Percentiles rank a stretch among this genome's conserved stretches.
These are phyloP conservation scores for Lipomyces yamanashiensis DNA, from an alignment of 805 yeast species.

Conservation along the genomic window DNA sequence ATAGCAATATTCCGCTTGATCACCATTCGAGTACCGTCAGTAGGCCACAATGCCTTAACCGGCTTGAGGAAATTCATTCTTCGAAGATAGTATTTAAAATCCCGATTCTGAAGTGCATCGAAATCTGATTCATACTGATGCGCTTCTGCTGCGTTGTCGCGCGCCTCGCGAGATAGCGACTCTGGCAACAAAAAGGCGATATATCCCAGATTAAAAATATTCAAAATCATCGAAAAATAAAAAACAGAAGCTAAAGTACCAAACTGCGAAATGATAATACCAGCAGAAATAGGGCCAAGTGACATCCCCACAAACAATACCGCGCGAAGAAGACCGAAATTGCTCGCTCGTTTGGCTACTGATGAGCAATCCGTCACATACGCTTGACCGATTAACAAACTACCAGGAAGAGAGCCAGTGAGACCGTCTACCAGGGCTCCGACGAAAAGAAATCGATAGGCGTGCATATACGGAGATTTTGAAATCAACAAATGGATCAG, in stretches of 20 bases:
- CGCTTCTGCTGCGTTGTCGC: slow-evolving; percentile 11
- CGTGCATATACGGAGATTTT: slow-evolving; percentile 8
- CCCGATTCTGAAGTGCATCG: background rate
- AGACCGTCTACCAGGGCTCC: slow-evolving; percentile 54
- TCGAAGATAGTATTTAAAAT: slow-evolving; percentile 6
- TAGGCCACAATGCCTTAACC: slow-evolving; percentile 35
- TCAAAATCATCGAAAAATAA: slow-evolving; percentile 13
- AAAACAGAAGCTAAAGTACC: slow-evolving; percentile 19
- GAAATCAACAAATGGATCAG: background rate
- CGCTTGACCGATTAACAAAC: slow-evolving; percentile 64
- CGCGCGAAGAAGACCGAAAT: slow-evolving; percentile 42
- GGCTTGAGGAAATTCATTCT: slow-evolving; percentile 39
- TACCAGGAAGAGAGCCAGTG: slow-evolving; percentile 65
- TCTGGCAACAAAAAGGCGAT: slow-evolving; percentile 28
- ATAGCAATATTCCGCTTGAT: slow-evolving; percentile 25
- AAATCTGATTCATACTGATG: background rate
- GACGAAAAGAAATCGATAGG: slow-evolving; percentile 47
- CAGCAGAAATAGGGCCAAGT: slow-evolving; percentile 40
- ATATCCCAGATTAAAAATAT: slow-evolving; percentile 3
- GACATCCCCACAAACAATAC: slow-evolving; percentile 41
- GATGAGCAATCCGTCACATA: slow-evolving; percentile 76
- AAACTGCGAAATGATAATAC: slow-evolving; percentile 29
- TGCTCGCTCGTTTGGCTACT: slow-evolving; percentile 54
- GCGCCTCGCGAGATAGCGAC: slow-evolving; percentile 23
- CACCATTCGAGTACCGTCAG: slow-evolving; percentile 16